Conservation (phyloP, 768 basidiomycete genomes). For the Leccinum imitatum region DNA sequence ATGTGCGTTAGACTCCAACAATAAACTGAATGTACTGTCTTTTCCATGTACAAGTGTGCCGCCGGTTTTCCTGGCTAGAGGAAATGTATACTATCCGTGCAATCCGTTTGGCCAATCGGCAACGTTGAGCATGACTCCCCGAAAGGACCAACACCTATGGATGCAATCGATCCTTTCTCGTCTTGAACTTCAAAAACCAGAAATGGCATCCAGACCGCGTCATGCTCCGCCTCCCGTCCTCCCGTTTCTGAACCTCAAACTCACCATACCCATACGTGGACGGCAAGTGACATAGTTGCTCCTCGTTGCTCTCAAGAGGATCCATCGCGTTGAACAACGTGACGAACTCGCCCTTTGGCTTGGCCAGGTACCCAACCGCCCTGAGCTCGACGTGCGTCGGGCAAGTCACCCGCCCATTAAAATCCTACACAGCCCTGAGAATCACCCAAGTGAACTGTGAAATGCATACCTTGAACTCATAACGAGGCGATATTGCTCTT, state of each 20-base stretch:
- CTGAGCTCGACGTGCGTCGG: slow-evolving; percentile 55
- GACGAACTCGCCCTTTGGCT: slow-evolving; percentile 66
- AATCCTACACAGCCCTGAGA: background rate
- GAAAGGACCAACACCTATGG: slow-evolving; percentile 35
- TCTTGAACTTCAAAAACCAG: slow-evolving; percentile 48
- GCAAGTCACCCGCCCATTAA: background rate
- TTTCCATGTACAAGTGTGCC: slow-evolving; percentile 68
- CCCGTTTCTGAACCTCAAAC: slow-evolving; percentile 43
- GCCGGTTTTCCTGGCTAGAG: slow-evolving; percentile 62
- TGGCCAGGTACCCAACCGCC: slow-evolving; percentile 72
- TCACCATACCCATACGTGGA: slow-evolving; percentile 65
- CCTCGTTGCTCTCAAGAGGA: slow-evolving; percentile 46
- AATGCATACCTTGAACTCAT: slow-evolving; percentile 55
- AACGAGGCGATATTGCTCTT: slow-evolving; percentile 66
- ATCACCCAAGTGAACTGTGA: slow-evolving; percentile 59
- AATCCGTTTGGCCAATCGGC: slow-evolving; percentile 36
- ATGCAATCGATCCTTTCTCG: slow-evolving; percentile 31
- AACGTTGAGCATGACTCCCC: background rate
- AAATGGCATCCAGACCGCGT: slow-evolving; percentile 56
- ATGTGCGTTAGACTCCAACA: background rate
- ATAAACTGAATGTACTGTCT: slow-evolving; percentile 51
- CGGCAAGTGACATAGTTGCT: slow-evolving; percentile 47
- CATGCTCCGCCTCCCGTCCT: slow-evolving; percentile 54
- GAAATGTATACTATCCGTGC: slow-evolving; percentile 54
- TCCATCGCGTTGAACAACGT: slow-evolving; percentile 70